These are phyloP conservation scores for Botrytis deweyae DNA, from an alignment of 2,329 filamentous ascomycete genomes.

Conservation along the genomic window DNA sequence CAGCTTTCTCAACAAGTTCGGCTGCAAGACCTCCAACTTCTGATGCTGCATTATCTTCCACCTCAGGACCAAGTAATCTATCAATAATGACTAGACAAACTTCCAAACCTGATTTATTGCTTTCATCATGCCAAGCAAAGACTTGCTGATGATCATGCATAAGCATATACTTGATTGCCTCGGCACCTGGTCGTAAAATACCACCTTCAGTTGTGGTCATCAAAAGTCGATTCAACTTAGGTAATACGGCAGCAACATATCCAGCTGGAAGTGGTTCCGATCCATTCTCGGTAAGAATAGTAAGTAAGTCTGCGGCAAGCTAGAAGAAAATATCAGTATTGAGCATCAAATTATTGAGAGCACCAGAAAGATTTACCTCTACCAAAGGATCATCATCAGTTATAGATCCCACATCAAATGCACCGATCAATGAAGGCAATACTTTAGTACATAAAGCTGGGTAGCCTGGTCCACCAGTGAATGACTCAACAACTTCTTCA, in stretches of 20 bases:
- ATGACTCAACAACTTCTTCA: constrained; percentile 74
- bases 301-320: constrained; percentile 81
- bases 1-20: constrained; percentile 92
- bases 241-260: constrained; percentile 81
- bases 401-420: constrained; percentile 83
- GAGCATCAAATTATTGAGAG: not conserved
- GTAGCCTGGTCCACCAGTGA: constrained; percentile 70
- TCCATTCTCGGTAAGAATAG: constrained; percentile 77
- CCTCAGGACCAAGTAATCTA: constrained; percentile 74
- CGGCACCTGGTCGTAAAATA: constrained; percentile 80
- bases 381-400: constrained; percentile 83
- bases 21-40: constrained; percentile 94
- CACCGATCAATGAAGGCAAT: constrained; percentile 80
- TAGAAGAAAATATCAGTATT: constrained; percentile 38
- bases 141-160: constrained; percentile 88
- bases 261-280: constrained; percentile 81
- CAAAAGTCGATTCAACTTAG: constrained; percentile 80
- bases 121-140: constrained; percentile 79
- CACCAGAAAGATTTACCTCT: constrained; percentile 51
- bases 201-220: constrained; percentile 85
- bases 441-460: constrained; percentile 80
- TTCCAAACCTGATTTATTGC: constrained; percentile 79
- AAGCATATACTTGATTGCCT: constrained; percentile 85
- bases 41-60: constrained; percentile 93
- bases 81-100: constrained; percentile 90